These are phyloP conservation scores for Penicillium polonicum DNA, from an alignment of 2,329 filamentous ascomycete genomes.

Conservation along the genomic window DNA sequence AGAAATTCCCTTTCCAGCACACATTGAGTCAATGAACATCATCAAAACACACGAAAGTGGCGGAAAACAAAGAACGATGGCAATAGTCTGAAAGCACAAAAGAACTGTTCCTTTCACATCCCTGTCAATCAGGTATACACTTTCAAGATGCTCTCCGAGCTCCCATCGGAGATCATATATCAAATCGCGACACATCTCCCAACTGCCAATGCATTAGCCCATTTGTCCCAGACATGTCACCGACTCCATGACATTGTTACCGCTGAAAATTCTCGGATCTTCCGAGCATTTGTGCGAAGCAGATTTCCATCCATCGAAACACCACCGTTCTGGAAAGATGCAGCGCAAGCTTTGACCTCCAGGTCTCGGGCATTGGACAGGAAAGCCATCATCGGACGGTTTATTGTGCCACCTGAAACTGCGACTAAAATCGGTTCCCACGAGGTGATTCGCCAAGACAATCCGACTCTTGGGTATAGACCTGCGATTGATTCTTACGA, in stretches of 20 bases:
- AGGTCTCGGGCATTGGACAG: slow-evolving; percentile 58
- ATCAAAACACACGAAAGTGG: background rate
- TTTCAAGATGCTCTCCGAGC: slow-evolving; percentile 32
- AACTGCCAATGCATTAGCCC: slow-evolving; percentile 45
- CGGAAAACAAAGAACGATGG: background rate
- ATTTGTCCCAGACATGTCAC: slow-evolving; percentile 48
- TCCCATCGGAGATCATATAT: slow-evolving; percentile 47
- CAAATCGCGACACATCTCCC: slow-evolving; percentile 46
- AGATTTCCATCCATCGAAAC: slow-evolving; percentile 49
- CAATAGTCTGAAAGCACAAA: background rate
- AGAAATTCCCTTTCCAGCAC: background rate
- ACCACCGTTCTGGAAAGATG: slow-evolving; percentile 49
- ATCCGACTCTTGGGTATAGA: slow-evolving; percentile 56
- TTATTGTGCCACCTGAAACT: slow-evolving; percentile 48
- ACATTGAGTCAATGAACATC: background rate
- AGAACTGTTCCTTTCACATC: too few relatives aligned
- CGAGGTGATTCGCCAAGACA: slow-evolving; percentile 45
- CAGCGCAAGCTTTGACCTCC: slow-evolving; percentile 55
- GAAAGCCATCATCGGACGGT: slow-evolving; percentile 55
- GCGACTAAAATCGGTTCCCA: slow-evolving; percentile 40
- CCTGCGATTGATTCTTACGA: slow-evolving; percentile 61
- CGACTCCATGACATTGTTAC: slow-evolving; percentile 47
- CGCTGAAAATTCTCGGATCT: slow-evolving; percentile 50
- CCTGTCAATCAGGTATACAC: background rate
- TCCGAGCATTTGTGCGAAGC: slow-evolving; percentile 47